Conservation (phyloP, 2,329 filamentous ascomycete species). For the Gliomastix tumulicola region DNA sequence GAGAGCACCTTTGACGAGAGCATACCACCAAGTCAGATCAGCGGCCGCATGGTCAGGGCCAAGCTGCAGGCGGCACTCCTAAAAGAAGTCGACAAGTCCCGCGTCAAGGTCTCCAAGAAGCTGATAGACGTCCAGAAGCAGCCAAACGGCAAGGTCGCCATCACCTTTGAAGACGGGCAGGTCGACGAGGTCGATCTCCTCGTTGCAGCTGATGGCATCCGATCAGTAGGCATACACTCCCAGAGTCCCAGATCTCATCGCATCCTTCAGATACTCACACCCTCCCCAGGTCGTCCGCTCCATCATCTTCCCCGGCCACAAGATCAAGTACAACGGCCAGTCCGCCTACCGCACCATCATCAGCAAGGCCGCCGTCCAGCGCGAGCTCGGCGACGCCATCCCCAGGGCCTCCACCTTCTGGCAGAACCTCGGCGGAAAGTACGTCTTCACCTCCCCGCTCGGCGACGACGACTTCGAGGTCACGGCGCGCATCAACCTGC, state of each 20-base stretch:
- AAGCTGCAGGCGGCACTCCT: conserved; percentile 41
- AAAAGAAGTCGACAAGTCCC: conserved; percentile 31
- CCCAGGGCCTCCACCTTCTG: conserved; percentile 19
- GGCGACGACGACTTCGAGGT: conserved; percentile 23
- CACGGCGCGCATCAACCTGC: conserved; percentile 7
- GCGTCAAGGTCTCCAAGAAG: conserved; percentile 36
- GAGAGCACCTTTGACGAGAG: conserved; percentile 12
- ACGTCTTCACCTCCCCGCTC: conserved; percentile 23
- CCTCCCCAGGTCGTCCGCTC: conserved; percentile 28
- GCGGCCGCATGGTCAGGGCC: conserved; percentile 21
- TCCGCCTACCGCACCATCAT: conserved; percentile 24
- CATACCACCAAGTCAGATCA: conserved; percentile 13
- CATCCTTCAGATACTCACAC: neutral
- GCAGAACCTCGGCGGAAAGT: conserved; percentile 18
- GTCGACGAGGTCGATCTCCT: conserved; percentile 33
- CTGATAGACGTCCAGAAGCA: conserved; percentile 29
- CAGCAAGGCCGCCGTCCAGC: conserved; percentile 14
- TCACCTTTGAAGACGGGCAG: conserved; percentile 37
- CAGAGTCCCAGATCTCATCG: no score
- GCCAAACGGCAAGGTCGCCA: conserved; percentile 22
- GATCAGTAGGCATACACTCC: conserved; percentile 26
- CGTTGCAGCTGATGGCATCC: conserved; percentile 45
- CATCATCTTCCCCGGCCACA: conserved; percentile 30
- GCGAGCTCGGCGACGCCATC: no score
- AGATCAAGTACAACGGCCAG: conserved; percentile 33